Base-by-base conservation (phyloP, 2,329 filamentous ascomycete species). In the Myrmaecium sp. region DNA sequence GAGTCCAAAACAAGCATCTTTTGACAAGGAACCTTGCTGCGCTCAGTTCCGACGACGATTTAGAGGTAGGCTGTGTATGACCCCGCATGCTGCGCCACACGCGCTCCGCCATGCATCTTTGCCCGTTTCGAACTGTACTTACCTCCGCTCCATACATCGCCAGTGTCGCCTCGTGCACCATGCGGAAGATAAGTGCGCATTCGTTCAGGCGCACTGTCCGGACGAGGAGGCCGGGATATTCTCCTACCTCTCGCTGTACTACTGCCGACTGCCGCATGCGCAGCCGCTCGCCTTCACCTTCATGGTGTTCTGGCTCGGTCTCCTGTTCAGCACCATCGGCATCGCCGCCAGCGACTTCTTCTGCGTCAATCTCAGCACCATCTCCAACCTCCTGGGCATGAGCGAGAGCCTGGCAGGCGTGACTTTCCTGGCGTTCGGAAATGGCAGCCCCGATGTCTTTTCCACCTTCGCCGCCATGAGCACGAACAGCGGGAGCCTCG, bases 261-360 rank as follows among this genome's bases (percentile, higher is more conserved):
- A 93, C 54, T 98, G 89, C 62, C 58, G 60, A 22, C 61, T 92
- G 17, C 60, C 62, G 29, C 53, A 69, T 28, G 70, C 62, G 9
- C 74, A 81, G 44, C 73, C 78, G 1, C 36, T 92, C 23, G 82
- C 79, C n/a, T 91, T 98, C 43, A 47, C 61, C 13, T 58, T 92
- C 21, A 60, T 98, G 23, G 66, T 81, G 10, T 41, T 74, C 33
- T 98, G 89, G 89, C 67, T 94, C 5, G 78, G 70, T 19, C 58
- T 95, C 29, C 69, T 98, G 5, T 98, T 98, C 55, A 86, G 79
- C 39, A 95, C 89, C 9, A 94, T 98, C 36, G 89, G 89, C 32
- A 94, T 98, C 36, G 89, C 89, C 9, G 89, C 89, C 13, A 94
- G 83, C 53, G 89, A 98, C 55, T 98, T 98, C 60, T 89, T 98